Base-by-base conservation (phyloP, 306 rosid species). In the Glycine tomentella region DNA sequence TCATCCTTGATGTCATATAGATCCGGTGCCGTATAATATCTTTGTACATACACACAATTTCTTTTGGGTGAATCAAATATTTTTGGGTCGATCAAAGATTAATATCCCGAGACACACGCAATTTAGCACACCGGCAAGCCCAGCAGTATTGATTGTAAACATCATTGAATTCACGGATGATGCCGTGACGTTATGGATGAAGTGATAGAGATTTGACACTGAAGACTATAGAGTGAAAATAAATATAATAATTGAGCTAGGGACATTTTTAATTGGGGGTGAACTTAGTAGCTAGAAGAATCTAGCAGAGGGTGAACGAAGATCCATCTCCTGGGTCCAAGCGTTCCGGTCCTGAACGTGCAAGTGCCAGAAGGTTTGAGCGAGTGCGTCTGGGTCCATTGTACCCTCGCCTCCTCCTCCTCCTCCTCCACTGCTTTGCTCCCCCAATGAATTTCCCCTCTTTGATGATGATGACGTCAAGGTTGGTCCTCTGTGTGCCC, bases 241-340 rank as follows among this genome's bases (percentile, higher is more conserved):
- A n/a, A 25, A 1, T 25, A 25, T 25, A 25, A 2, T n/a, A 9
- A 25, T 25, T 25, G 49, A 58, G 51, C 44, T 40, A 25, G 45
- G 3, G 20, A 70, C 12, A 58, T 8, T 1, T 34, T 34, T 34
- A 34, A 34, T 34, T 25, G 4, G 38, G n/a, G 15, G 7, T 8
- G 36, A 12, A 46, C 49, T 2, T 25, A 25, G 31, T 25, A 46
- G 12, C 46, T 72, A 82, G 86, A 85, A 87, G 89, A 82, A 86
- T 87, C 82, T 80, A 20, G 95, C 66, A 42, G 53, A 61, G 34
- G 91, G 80, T 33, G 97, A 90, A 72, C 96, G 91, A 44, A 95
- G 90, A 77, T 93, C 98, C 55, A 95, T 90, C 82, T 95, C 99
- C 45, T 89, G 97, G 81, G 99, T 93, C 99, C 99, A 95, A 72